Evolutionary conservation across 2,329 filamentous ascomycete species (phyloP), one percentile per base, ranked within the genome.

Genomic region (Exophiala mesophila): DNA sequence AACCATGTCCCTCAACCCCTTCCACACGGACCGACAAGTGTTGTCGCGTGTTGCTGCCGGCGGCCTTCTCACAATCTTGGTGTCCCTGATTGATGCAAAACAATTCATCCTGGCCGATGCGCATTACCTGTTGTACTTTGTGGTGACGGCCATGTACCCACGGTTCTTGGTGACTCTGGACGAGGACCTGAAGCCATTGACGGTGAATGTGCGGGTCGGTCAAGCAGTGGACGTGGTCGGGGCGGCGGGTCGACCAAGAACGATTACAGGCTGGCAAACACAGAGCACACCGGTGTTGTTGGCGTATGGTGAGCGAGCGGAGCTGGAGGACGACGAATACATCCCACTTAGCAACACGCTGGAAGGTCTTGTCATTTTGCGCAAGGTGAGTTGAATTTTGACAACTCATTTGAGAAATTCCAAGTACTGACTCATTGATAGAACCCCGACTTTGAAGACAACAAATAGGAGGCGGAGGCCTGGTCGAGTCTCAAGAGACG

Each of bases 241-340:
- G 38, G 92, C 97, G 66, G 92, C 94, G 9, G 92, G 92, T 63
- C 80, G 90, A 50, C 92, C 92, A 55, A 97, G 98, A 82, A 98
- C 92, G 2, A 98, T 98, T 59, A 98, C 92, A 7, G 92, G 92
- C 39, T 98, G 92, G 92, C 92, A 98, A 69, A 98, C 92, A 54
- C 92, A 98, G 73, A 96, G 87, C 71, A 98, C 92, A n/a, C 92
- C 92, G 1, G 92, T 98, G 34, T 73, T 98, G 45, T 72, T 98
- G 57, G 83, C 87, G n/a, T 84, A 95, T 60, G 92, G 94, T 20
- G 92, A 98, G 73, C 78, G 94, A 58, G 92, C 92, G 7, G 92
- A 98, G 72, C 72, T 98, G 37, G 92, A 98, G 66, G 92, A 98
- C 59, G 92, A 98, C 70, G 83, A 98, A 70, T 98, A 97, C 64